phyloP scores from a whole-genome alignment of 352 stramenopile genomes.

The Pythium grandisporangium region DNA sequence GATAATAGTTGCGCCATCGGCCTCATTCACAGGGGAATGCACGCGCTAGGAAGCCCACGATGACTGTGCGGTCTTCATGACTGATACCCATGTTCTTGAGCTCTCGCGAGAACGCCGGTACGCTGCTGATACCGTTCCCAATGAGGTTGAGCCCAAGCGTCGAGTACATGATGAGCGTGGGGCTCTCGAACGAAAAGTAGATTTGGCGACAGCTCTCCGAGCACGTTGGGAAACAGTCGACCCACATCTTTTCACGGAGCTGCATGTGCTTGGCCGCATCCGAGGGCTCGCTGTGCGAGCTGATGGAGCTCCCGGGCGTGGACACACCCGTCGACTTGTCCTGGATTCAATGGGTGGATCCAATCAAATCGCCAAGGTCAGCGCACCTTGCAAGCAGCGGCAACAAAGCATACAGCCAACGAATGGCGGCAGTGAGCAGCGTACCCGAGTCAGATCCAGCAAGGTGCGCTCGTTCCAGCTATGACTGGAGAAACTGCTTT shows the following conservation, averaged over 20 bases:
- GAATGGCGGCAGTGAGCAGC: too few relatives aligned
- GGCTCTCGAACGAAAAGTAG: constrained; percentile 65
- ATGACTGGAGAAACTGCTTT: constrained; percentile 10
- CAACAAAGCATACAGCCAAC: too few relatives aligned
- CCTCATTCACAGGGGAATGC: constrained; percentile 61
- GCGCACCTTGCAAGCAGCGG: too few relatives aligned
- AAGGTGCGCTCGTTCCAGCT: constrained; percentile 13
- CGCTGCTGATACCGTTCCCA: constrained; percentile 75
- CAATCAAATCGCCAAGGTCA: too few relatives aligned
- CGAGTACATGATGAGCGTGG: constrained; percentile 70
- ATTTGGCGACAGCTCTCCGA: constrained; percentile 59
- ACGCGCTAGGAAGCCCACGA: constrained; percentile 67
- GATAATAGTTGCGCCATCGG: too few relatives aligned
- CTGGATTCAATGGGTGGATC: too few relatives aligned
- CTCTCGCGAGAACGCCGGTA: constrained; percentile 72
- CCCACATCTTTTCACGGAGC: constrained; percentile 67
- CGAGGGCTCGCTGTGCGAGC: constrained; percentile 15
- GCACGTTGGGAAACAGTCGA: constrained; percentile 75
- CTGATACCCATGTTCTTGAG: constrained; percentile 68
- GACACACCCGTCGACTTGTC: too few relatives aligned
- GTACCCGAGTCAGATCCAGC: too few relatives aligned
- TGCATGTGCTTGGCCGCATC: constrained; percentile 31
- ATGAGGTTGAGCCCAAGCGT: constrained; percentile 81
- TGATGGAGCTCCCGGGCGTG: too few relatives aligned
- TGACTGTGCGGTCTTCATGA: constrained; percentile 62